Evolutionary conservation across 306 rosid species (phyloP).

Genomic region (Acacia crassicarpa): DNA sequence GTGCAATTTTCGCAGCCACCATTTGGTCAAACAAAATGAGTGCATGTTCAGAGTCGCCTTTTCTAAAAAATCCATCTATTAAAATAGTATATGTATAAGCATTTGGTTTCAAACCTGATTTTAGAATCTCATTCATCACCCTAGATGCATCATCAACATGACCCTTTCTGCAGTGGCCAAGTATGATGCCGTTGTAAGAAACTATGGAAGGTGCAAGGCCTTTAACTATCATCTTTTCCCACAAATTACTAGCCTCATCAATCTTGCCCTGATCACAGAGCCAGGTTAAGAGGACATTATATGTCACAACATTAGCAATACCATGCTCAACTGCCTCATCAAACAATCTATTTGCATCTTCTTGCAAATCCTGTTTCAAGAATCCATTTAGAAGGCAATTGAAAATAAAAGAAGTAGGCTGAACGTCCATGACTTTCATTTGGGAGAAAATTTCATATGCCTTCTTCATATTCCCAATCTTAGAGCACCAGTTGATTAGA

Average conservation of each 20-base stretch:
- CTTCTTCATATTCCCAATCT: constrained; percentile 60
- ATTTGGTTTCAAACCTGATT: constrained; percentile 64
- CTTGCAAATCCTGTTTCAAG: constrained; percentile 41
- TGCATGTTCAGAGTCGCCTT: constrained; percentile 51
- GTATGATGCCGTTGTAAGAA: constrained; percentile 66
- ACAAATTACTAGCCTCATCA: constrained; percentile 56
- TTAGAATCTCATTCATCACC: constrained; percentile 49
- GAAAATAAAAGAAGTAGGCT: constrained; percentile 44
- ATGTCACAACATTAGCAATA: constrained; percentile 52
- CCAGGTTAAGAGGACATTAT: constrained; percentile 56
- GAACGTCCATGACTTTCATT: constrained; percentile 58
- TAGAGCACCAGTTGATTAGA: constrained; percentile 60
- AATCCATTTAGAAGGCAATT: constrained; percentile 54
- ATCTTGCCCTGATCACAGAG: constrained; percentile 55
- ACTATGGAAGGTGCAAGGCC: constrained; percentile 55
- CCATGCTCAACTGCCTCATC: constrained; percentile 67
- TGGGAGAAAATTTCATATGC: constrained; percentile 55
- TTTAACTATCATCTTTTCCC: constrained; percentile 56
- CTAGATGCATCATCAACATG: constrained; percentile 51
- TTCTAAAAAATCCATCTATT: constrained; percentile 63
- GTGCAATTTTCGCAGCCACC: constrained; percentile 55
- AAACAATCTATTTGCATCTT: constrained; percentile 54
- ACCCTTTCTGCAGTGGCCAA: constrained; percentile 60
- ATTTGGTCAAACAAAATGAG: constrained; percentile 58
- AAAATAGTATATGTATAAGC: constrained; percentile 55